Conservation (phyloP, 768 basidiomycete genomes). For the Hygrophorus pudorinus region DNA sequence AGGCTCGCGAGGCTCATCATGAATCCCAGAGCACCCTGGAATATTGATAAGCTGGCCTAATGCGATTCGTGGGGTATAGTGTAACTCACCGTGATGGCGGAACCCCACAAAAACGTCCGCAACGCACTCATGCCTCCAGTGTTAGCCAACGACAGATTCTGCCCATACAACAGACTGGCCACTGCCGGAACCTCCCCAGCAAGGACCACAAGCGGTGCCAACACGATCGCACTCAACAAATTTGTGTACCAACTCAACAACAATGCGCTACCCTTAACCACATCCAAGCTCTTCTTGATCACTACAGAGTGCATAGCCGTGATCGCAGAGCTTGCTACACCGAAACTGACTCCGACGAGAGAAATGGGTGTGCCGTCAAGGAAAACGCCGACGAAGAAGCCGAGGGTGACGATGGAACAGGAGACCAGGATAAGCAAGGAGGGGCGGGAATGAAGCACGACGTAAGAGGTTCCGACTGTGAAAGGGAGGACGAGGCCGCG, state of each 20-base stretch:
- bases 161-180: constrained; percentile 44
- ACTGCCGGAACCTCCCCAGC: constrained; percentile 68
- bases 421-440: constrained; percentile 64
- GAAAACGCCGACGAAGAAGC: constrained; percentile 88
- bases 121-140: constrained; percentile 37
- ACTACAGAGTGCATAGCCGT: constrained; percentile 89
- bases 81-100: constrained; percentile 58
- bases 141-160: constrained; percentile 24
- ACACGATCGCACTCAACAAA: constrained; percentile 59
- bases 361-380: constrained; percentile 56
- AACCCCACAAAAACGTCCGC: constrained; percentile 68
- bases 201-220: constrained; percentile 65
- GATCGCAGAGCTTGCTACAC: constrained; percentile 76
- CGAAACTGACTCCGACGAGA: constrained; percentile 63
- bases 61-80: not conserved
- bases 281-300: constrained; percentile 76
- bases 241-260: constrained; percentile 91
- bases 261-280: constrained; percentile 79
- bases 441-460: constrained; percentile 68
- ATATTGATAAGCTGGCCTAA: not conserved
- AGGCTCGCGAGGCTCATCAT: no score
- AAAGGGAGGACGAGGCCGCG: constrained; percentile 89
- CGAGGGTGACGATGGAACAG: constrained; percentile 75
- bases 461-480: constrained; percentile 81
- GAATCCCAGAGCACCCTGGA: constrained; percentile 79